A percentile compares a stretch with the other conserved stretches of the same genome.
These are phyloP conservation scores for Penicillium sclerotiorum DNA, from an alignment of 2,329 filamentous ascomycete species.

Conservation along the genomic window DNA sequence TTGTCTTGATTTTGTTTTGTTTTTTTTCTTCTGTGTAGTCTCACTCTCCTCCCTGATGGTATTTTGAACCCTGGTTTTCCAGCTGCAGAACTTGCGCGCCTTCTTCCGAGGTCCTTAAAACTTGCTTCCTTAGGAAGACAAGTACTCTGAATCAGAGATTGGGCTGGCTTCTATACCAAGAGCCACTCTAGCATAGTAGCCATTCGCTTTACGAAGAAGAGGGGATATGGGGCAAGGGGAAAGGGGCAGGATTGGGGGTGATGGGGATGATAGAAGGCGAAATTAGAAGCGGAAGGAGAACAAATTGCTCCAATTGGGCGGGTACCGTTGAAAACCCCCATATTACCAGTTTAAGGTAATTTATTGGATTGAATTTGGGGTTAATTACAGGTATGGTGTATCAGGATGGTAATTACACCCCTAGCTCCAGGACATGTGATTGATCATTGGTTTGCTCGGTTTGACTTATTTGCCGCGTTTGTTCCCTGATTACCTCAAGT, in stretches of 20 bases:
- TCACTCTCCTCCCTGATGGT: constrained; percentile 5
- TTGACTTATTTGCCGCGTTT: constrained; percentile 6
- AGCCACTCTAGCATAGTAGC: constrained; percentile 40
- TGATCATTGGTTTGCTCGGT: background rate
- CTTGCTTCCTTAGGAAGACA: constrained; percentile 4
- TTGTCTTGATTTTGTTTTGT: too few species aligned
- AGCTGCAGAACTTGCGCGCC: constrained; percentile 8
- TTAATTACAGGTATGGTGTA: background rate
- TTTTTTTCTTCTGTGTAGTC: background rate
- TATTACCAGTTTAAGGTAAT: background rate
- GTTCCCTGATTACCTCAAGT: constrained; percentile 5
- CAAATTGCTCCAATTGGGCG: constrained; percentile 1
- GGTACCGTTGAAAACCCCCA: background rate
- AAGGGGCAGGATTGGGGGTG: constrained; percentile 18
- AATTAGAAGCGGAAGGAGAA: constrained; percentile 23
- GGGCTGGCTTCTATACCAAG: constrained; percentile 38
- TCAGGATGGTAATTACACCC: background rate
- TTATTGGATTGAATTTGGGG: background rate
- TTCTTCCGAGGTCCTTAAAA: constrained; percentile 1
- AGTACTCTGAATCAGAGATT: constrained; percentile 27
- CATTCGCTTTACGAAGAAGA: constrained; percentile 44
- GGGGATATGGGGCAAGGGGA: constrained; percentile 17
- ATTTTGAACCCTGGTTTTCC: constrained; percentile 13
- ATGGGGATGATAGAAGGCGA: constrained; percentile 16
- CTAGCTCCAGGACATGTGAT: background rate